Conservation (phyloP, 345 rosid species). For the Crucihimalaya himalaica region DNA sequence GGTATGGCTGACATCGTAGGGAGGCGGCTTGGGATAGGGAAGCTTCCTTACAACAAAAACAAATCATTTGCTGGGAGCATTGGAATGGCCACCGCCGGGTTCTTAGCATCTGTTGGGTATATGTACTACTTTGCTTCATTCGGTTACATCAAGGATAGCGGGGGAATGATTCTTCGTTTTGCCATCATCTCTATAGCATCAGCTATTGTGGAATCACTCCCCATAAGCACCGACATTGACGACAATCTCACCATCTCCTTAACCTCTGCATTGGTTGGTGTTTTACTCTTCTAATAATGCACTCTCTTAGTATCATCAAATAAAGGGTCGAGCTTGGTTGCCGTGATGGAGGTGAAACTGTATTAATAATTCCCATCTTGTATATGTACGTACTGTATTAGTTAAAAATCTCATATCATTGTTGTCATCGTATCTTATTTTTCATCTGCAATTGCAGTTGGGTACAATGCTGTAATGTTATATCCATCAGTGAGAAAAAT, state of each 20-base stretch:
- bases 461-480: constrained; percentile 32
- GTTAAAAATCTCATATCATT: background rate
- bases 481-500: constrained; percentile 24
- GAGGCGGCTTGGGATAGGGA: constrained; percentile 64
- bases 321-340: background rate
- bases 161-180: constrained; percentile 63
- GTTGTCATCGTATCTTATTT: constrained; percentile 1
- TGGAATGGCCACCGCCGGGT: constrained; percentile 76
- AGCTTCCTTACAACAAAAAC: constrained; percentile 76
- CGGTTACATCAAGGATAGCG: constrained; percentile 53
- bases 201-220: constrained; percentile 79
- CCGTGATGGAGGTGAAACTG: background rate
- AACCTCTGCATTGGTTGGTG: constrained; percentile 63
- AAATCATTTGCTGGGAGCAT: constrained; percentile 84
- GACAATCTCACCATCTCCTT: constrained; percentile 88
- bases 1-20: constrained; percentile 93
- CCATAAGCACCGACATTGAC: constrained; percentile 74
- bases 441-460: constrained; percentile 23
- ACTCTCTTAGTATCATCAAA: constrained; percentile 11
- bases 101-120: constrained; percentile 66
- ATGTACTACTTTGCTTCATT: constrained; percentile 76
- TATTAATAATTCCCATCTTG: background rate
- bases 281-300: constrained; percentile 44
- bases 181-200: constrained; percentile 68
- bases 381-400: constrained; percentile 8